phyloP scores from a whole-genome alignment of 495 filamentous ascomycete species.

The Penicillium goetzii region DNA sequence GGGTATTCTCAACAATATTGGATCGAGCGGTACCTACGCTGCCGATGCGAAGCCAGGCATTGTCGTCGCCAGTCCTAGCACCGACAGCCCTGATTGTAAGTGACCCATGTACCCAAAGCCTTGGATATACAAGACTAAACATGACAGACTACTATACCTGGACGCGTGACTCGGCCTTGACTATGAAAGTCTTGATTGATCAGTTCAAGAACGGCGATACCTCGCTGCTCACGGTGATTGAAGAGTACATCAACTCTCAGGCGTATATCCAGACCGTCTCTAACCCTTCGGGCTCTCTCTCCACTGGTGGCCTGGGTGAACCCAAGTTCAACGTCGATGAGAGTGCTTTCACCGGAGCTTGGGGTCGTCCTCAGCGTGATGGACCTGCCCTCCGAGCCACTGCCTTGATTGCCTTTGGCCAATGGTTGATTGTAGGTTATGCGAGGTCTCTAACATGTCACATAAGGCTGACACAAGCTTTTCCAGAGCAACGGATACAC shows the following conservation, averaged over 20 bases:
- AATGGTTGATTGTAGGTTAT: slow-evolving; percentile 41
- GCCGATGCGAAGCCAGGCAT: slow-evolving; percentile 53
- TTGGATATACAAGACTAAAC: slow-evolving; percentile 22
- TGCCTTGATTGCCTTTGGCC: slow-evolving; percentile 52
- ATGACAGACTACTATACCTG: slow-evolving; percentile 60
- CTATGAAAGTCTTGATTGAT: slow-evolving; percentile 64
- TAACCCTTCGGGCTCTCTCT: slow-evolving; percentile 61
- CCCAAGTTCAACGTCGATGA: slow-evolving; percentile 59
- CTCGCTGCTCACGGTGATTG: slow-evolving; percentile 56
- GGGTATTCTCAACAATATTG: slow-evolving; percentile 64
- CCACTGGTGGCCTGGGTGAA: slow-evolving; percentile 51
- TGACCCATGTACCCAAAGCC: slow-evolving; percentile 42
- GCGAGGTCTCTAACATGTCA: background rate
- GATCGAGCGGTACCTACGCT: slow-evolving; percentile 53
- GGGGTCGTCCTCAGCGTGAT: slow-evolving; percentile 75
- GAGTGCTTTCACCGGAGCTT: slow-evolving; percentile 62
- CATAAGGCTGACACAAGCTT: background rate
- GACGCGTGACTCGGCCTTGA: slow-evolving; percentile 72
- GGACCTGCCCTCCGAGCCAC: slow-evolving; percentile 72
- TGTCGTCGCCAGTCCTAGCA: slow-evolving; percentile 66
- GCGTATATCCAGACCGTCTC: slow-evolving; percentile 63
- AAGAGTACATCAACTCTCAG: slow-evolving; percentile 59
- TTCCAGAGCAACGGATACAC: slow-evolving; percentile 36
- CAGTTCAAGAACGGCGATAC: slow-evolving; percentile 59
- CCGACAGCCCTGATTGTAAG: slow-evolving; percentile 63